Evolutionary conservation across 495 filamentous ascomycete genomes (phyloP).

Genomic region (Tuber umbilicatum): DNA sequence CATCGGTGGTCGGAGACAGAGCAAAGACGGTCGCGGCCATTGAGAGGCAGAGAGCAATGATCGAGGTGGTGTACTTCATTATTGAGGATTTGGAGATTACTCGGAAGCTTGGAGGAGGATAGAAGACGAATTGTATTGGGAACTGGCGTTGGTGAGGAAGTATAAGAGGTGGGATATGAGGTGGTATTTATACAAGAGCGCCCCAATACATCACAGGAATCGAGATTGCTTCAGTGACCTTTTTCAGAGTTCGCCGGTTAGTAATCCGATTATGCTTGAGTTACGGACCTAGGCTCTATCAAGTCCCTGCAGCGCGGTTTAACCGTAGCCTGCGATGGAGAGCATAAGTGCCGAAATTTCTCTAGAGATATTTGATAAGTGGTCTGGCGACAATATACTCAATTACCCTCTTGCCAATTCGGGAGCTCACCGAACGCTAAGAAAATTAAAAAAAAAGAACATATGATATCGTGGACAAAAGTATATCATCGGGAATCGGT

Average conservation of each 20-base stretch:
- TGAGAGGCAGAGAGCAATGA: neutral
- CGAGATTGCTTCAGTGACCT: neutral
- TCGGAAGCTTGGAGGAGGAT: neutral
- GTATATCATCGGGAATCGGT: neutral
- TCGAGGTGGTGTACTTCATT: neutral
- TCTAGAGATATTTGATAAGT: neutral
- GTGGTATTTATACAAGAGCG: neutral
- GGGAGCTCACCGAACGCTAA: neutral
- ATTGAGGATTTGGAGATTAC: neutral
- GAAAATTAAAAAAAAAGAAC: neutral
- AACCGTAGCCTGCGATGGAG: neutral
- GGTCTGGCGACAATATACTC: neutral
- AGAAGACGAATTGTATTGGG: neutral
- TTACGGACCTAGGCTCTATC: neutral
- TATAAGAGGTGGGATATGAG: neutral
- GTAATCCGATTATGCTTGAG: neutral
- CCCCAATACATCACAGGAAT: neutral
- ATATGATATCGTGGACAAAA: neutral
- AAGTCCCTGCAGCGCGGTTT: neutral
- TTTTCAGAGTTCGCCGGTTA: neutral
- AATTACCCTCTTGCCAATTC: neutral
- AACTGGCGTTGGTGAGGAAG: neutral
- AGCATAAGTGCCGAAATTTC: neutral
- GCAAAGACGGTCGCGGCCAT: neutral
- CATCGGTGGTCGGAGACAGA: conserved; percentile 16